phyloP scores from a whole-genome alignment of 371 early-diverging fungal species.

The Apophysomyces elegans region DNA sequence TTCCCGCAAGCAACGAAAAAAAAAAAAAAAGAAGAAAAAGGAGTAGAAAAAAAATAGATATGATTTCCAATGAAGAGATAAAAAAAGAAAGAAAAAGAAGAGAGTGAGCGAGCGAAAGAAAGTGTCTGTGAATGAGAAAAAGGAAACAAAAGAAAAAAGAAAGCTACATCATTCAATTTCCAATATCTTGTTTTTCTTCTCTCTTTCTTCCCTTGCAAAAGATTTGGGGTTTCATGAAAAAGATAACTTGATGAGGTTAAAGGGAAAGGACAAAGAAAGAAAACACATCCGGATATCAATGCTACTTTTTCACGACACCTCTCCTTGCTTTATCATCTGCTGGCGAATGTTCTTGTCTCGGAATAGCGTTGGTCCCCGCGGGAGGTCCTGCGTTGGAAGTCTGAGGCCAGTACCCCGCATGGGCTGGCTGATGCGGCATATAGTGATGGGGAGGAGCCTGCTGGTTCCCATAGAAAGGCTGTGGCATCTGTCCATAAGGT shows the following conservation, averaged over 20 bases:
- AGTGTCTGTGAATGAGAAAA: not conserved
- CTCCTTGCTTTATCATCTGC: conserved; percentile 9
- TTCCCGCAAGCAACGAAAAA: not conserved
- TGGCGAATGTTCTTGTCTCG: conserved; percentile 8
- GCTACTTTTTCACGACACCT: conserved; percentile 9
- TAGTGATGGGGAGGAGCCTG: conserved; percentile 10
- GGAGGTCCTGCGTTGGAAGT: conserved; percentile 9
- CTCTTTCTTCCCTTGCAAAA: conserved; percentile 8
- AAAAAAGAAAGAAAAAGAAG: not conserved
- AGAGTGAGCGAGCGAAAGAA: conserved; percentile 5
- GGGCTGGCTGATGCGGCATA: conserved; percentile 6
- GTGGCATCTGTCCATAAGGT: conserved; percentile 9
- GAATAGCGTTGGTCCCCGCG: conserved; percentile 5
- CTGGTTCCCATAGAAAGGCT: conserved; percentile 3
- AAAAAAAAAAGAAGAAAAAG: not conserved
- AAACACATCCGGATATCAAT: conserved; percentile 4
- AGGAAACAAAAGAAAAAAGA: not conserved
- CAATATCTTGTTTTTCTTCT: not conserved
- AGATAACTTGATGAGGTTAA: not conserved
- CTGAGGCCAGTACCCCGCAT: conserved; percentile 4
- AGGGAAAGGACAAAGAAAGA: not conserved
- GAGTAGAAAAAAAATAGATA: not conserved
- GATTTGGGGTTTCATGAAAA: conserved; percentile 4
- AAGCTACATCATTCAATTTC: not conserved
- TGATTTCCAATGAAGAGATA: not conserved